A percentile compares a stretch with the other conserved stretches of the same genome.
Evolutionary conservation across 192 early-diverging fungal species (phyloP).

Genomic region (Coemansia sp.): DNA sequence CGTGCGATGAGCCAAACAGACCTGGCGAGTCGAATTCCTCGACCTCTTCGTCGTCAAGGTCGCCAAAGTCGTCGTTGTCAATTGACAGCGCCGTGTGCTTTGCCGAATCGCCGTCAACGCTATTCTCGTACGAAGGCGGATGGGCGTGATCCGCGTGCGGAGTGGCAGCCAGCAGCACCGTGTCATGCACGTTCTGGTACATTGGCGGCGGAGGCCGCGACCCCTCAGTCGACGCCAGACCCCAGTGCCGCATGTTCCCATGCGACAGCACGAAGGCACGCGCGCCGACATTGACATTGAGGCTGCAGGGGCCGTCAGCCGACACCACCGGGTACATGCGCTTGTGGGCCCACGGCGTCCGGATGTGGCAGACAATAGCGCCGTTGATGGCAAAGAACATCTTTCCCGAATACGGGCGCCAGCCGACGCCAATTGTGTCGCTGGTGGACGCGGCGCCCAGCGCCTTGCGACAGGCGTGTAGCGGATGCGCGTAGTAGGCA

Average conservation of each 20-base stretch:
- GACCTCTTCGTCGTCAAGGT: neutral
- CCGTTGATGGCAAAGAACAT: conserved; percentile 73
- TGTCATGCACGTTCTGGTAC: conserved; percentile 59
- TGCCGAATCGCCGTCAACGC: neutral
- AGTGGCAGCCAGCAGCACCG: conserved; percentile 53
- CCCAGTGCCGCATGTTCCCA: conserved; percentile 50
- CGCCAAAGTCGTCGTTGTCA: neutral
- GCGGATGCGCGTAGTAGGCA: conserved; percentile 58
- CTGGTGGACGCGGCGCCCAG: conserved; percentile 52
- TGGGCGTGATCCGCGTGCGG: neutral
- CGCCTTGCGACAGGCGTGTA: conserved; percentile 50
- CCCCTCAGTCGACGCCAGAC: conserved; percentile 41
- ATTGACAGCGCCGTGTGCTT: conserved; percentile 7
- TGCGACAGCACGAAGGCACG: conserved; percentile 47
- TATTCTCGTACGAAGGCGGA: conserved; percentile 21
- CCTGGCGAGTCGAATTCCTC: neutral
- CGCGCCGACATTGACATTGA: conserved; percentile 39
- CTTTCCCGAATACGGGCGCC: conserved; percentile 64
- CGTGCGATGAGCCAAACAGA: neutral
- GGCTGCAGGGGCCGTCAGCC: conserved; percentile 42
- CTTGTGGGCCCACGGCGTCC: conserved; percentile 58
- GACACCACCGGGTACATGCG: conserved; percentile 57
- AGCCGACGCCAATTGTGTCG: conserved; percentile 71
- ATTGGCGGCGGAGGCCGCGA: conserved; percentile 39
- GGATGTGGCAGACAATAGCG: conserved; percentile 56